Evolutionary conservation across 2,329 filamentous ascomycete species (phyloP).

Genomic region (Curvularia sp.): DNA sequence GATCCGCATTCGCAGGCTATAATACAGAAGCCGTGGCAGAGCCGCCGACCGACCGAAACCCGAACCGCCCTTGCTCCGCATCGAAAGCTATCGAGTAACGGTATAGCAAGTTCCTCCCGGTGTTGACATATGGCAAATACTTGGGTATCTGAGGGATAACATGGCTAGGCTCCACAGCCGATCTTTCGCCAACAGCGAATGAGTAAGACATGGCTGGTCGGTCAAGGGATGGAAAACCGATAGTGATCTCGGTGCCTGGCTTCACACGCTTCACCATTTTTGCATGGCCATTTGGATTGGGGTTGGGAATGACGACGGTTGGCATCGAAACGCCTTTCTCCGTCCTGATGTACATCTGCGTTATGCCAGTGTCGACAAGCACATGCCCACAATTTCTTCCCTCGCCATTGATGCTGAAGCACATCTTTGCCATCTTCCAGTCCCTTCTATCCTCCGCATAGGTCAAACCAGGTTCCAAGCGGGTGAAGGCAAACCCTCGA

Average conservation of each 20-base stretch:
- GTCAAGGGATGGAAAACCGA: constrained; percentile 36
- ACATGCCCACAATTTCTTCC: constrained; percentile 34
- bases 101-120: constrained; percentile 44
- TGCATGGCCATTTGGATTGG: constrained; percentile 36
- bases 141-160: constrained; percentile 37
- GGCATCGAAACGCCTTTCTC: constrained; percentile 38
- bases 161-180: constrained; percentile 37
- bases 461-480: constrained; percentile 38
- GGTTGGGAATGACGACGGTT: constrained; percentile 41
- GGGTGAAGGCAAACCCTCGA: constrained; percentile 32
- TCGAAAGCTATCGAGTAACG: constrained; percentile 48
- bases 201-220: constrained; percentile 30
- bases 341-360: constrained; percentile 47
- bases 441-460: constrained; percentile 41
- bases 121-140: constrained; percentile 43
- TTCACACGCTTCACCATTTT: constrained; percentile 42
- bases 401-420: constrained; percentile 37
- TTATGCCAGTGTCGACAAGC: constrained; percentile 46
- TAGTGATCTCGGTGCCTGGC: constrained; percentile 37
- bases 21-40: constrained; percentile 26
- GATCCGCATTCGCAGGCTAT: constrained; percentile 15
- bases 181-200: constrained; percentile 38
- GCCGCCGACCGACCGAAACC: constrained; percentile 34
- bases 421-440: constrained; percentile 46
- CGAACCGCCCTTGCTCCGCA: constrained; percentile 43